These are phyloP conservation scores for Cornus controversa DNA, from an alignment of 148 eudicot genomes.

Conservation along the genomic window DNA sequence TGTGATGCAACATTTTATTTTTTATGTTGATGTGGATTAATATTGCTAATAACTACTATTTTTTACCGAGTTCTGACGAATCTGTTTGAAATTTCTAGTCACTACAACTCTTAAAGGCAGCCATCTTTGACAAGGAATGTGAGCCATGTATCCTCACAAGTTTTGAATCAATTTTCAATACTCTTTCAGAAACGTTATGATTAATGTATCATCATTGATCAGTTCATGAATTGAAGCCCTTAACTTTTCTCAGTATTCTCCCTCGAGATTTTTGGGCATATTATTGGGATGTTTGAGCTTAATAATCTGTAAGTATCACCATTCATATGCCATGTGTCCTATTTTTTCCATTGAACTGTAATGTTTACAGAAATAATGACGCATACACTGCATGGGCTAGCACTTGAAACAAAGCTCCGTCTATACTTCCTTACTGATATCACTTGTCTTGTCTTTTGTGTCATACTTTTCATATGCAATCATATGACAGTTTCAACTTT, in stretches of 20 bases:
- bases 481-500: slow-evolving; percentile 10
- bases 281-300: slow-evolving; percentile 97
- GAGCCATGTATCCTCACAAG: slow-evolving; percentile 78
- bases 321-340: not conserved
- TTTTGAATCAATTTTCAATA: slow-evolving; percentile 5
- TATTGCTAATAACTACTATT: not conserved
- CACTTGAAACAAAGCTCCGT: slow-evolving; percentile 7
- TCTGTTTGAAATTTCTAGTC: slow-evolving; percentile 54
- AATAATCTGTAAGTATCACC: slow-evolving; percentile 86
- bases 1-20: not conserved
- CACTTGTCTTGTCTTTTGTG: not conserved
- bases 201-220: not conserved
- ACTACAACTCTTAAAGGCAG: slow-evolving; percentile 76
- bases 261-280: slow-evolving; percentile 81
- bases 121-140: slow-evolving; percentile 81
- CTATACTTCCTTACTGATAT: not conserved
- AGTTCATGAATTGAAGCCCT: slow-evolving; percentile 31
- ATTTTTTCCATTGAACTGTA: slow-evolving; percentile 5
- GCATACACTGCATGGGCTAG: slow-evolving; percentile 4
- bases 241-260: slow-evolving; percentile 75
- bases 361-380: not conserved
- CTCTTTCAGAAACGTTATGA: not conserved
- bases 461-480: not conserved
- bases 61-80: slow-evolving; percentile 3
- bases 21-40: not conserved